phyloP scores from a whole-genome alignment of 768 basidiomycete genomes.

The Naganishia friedmannii region DNA sequence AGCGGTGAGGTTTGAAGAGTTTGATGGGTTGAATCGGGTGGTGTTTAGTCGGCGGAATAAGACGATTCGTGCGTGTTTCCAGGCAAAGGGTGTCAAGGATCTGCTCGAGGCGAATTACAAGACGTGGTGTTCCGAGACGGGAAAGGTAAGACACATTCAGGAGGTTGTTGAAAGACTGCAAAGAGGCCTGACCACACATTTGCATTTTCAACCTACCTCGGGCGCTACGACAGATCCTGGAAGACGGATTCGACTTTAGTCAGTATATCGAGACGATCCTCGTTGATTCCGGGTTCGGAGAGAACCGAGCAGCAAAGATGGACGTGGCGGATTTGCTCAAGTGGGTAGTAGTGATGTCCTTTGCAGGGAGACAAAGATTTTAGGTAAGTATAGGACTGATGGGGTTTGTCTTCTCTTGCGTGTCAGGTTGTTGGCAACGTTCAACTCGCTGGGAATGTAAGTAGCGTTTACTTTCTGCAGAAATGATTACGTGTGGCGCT shows the following conservation, averaged over 20 bases:
- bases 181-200: too few relatives aligned
- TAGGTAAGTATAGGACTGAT: background rate
- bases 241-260: conserved; percentile 69
- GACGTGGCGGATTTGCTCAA: conserved; percentile 84
- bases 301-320: conserved; percentile 87
- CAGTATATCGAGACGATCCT: conserved; percentile 69
- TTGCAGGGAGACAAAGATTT: background rate
- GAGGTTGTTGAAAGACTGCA: too few relatives aligned
- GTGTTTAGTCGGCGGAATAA: conserved; percentile 88
- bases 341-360: conserved; percentile 55
- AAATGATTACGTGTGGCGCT: background rate
- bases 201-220: too few relatives aligned
- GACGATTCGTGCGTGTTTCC: conserved; percentile 78
- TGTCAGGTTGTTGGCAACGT: conserved; percentile 45
- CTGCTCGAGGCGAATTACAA: conserved; percentile 91
- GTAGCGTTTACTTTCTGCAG: conserved; percentile 12
- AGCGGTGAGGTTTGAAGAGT: conserved; percentile 92
- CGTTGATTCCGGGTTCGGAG: conserved; percentile 66
- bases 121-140: conserved; percentile 82
- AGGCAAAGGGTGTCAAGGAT: conserved; percentile 85
- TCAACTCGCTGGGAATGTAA: conserved; percentile 50
- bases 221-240: conserved; percentile 59
- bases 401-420: background rate
- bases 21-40: conserved; percentile 89
- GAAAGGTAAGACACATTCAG: conserved; percentile 48